Conservation (phyloP, 1,284 basidiomycete species). For the Trichosporon coremiiforme region DNA sequence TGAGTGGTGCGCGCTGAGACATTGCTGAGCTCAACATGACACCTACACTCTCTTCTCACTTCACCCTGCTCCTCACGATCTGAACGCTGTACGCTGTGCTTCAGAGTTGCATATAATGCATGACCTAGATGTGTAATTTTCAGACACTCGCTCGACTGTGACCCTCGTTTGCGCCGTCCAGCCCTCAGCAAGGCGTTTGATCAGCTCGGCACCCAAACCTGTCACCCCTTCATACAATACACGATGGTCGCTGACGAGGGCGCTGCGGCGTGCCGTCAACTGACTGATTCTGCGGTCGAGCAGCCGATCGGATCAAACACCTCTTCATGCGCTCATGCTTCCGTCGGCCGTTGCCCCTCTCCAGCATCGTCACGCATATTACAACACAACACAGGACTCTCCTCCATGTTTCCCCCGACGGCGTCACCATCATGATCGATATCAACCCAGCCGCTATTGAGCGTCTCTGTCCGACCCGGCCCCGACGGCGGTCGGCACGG, state of each 20-base stretch:
- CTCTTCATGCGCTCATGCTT: background rate
- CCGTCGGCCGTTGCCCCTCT: background rate
- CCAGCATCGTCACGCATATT: background rate
- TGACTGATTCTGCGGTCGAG: background rate
- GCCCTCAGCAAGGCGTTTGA: background rate
- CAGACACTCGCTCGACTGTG: too few species aligned
- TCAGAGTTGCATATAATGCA: background rate
- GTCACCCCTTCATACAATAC: background rate
- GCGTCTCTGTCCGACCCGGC: constrained; percentile 6
- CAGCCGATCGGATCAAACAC: background rate
- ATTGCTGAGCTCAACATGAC: background rate
- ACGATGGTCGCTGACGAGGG: constrained; percentile 2
- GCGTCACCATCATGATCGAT: background rate
- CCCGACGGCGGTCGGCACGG: constrained; percentile 1
- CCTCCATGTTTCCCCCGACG: background rate
- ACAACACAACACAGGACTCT: background rate
- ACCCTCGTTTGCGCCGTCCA: background rate
- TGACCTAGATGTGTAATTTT: background rate
- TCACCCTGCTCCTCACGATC: background rate
- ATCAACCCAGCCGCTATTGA: constrained; percentile 11
- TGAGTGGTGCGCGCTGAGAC: background rate
- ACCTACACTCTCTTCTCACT: background rate
- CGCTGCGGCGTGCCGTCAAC: background rate
- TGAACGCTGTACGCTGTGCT: background rate
- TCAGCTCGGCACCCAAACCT: background rate